Conservation (phyloP, 2,329 filamentous ascomycete genomes). For the Diplodia seriata region DNA sequence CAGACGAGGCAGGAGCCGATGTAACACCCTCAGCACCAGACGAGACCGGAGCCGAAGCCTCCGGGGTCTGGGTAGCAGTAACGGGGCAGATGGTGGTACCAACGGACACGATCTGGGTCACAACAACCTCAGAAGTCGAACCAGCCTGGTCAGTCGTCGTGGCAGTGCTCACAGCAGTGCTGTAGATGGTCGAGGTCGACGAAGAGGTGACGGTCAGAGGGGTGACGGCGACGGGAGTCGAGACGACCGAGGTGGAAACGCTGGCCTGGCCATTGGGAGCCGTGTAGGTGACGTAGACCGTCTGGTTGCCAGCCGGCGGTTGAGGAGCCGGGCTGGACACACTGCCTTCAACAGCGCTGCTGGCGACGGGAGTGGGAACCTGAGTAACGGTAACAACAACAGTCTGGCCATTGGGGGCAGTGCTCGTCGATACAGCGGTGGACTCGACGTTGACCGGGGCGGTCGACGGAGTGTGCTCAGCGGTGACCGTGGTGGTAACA, state of each 20-base stretch:
- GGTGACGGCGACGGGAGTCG: constrained; percentile 11
- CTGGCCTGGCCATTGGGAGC: constrained; percentile 11
- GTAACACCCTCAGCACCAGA: background rate
- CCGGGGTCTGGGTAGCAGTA: constrained; percentile 32
- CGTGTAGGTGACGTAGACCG: constrained; percentile 17
- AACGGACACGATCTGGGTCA: constrained; percentile 19
- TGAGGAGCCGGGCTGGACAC: constrained; percentile 2
- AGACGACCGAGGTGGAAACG: constrained; percentile 10
- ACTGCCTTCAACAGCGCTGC: constrained; percentile 7
- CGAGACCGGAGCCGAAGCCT: background rate
- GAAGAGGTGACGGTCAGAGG: constrained; percentile 38
- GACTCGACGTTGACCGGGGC: constrained; percentile 12
- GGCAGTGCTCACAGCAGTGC: constrained; percentile 16
- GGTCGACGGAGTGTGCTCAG: constrained; percentile 19
- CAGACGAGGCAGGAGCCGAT: too few relatives aligned
- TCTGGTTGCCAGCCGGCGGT: constrained; percentile 21
- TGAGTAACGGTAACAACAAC: constrained; percentile 9
- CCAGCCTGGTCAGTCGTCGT: constrained; percentile 5
- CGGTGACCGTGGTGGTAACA: constrained; percentile 16
- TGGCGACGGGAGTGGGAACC: background rate
- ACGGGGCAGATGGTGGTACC: constrained; percentile 34
- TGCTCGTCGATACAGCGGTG: constrained; percentile 10
- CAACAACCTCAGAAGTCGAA: constrained; percentile 31
- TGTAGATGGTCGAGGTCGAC: constrained; percentile 48
- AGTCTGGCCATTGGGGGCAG: constrained; percentile 14